A percentile compares a stretch with the other conserved stretches of the same genome.
phyloP scores from a whole-genome alignment of 176 grass and related monocot genomes.

The maize (Zea mays) region Zm-B73-REFERENCE-NAM-5.0 NC_050101.1:163232501-163233000 shows the following conservation, averaged over 20 bases:
- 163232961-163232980: slow-evolving; percentile 95
- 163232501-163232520: neutral
- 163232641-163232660: slow-evolving; percentile 1
- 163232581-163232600: slow-evolving; percentile 13
- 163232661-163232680: neutral
- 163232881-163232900: slow-evolving; percentile 75
- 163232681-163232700: neutral
- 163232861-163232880: slow-evolving; percentile 98
- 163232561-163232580: slow-evolving; percentile 22
- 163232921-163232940: slow-evolving; percentile 31
- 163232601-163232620: slow-evolving; percentile 19
- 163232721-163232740: neutral
- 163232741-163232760: slow-evolving; percentile 17
- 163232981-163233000: slow-evolving; percentile 88
- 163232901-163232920: slow-evolving; percentile 32
- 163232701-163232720: neutral
- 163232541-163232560: neutral
- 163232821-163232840: slow-evolving; percentile 99
- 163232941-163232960: slow-evolving; percentile 48
- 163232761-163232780: neutral
- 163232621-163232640: neutral
- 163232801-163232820: slow-evolving; percentile 81
- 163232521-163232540: slow-evolving; percentile 21
- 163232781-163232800: neutral
- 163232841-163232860: slow-evolving; percentile 97